phyloP scores from a whole-genome alignment of 306 rosid genomes.

The Malus fusca region DNA sequence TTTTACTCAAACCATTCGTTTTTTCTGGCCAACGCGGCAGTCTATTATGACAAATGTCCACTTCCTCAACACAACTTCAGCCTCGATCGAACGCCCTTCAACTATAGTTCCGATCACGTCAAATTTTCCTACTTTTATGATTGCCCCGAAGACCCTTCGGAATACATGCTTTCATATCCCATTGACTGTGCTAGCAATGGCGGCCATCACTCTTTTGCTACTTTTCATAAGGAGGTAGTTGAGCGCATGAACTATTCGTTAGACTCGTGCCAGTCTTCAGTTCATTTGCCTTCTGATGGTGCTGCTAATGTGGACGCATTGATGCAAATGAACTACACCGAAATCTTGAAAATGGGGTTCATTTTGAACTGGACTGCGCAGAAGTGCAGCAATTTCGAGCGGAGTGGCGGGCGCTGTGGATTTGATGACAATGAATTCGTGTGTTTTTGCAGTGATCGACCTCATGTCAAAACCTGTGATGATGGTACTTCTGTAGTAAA shows the following conservation, averaged over 20 bases:
- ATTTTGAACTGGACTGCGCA: conserved; percentile 50
- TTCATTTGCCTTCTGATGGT: conserved; percentile 29
- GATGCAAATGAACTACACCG: conserved; percentile 34
- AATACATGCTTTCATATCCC: conserved; percentile 17
- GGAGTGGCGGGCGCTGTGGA: conserved; percentile 49
- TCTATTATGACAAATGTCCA: conserved; percentile 34
- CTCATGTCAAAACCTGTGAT: too few relatives aligned
- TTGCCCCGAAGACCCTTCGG: conserved; percentile 38
- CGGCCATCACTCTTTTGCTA: conserved; percentile 43
- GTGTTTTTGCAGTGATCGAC: too few relatives aligned
- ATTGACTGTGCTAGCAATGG: conserved; percentile 41
- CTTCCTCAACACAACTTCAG: conserved; percentile 40
- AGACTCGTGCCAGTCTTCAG: conserved; percentile 37
- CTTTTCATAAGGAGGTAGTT: conserved; percentile 41
- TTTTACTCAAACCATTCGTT: conserved; percentile 42
- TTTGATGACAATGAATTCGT: too few relatives aligned
- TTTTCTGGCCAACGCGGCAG: conserved; percentile 21
- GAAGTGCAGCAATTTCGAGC: conserved; percentile 42
- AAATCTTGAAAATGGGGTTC: conserved; percentile 59
- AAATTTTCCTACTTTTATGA: conserved; percentile 50
- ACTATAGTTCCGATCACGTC: conserved; percentile 17
- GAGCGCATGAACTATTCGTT: conserved; percentile 24
- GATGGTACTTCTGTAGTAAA: too few relatives aligned
- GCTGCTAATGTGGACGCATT: conserved; percentile 13
- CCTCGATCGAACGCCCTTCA: conserved; percentile 42